phyloP scores from a whole-genome alignment of 2,329 filamentous ascomycete species.

The Coniochaeta sp. region DNA sequence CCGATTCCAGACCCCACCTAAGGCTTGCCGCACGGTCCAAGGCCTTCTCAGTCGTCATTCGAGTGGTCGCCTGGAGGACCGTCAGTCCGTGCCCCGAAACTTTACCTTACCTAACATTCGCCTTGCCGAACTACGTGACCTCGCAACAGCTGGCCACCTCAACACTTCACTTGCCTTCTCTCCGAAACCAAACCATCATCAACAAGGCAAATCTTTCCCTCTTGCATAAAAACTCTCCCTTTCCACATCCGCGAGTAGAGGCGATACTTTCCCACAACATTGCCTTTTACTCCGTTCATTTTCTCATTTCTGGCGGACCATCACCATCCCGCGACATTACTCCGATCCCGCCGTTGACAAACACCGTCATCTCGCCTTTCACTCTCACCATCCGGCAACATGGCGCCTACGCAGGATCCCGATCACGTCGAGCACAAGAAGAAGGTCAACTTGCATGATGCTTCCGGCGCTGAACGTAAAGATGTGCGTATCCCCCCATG shows the following conservation, averaged over 20 bases:
- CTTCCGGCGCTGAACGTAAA: constrained; percentile 82
- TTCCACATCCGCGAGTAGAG: constrained; percentile 6
- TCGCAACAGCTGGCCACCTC: constrained; percentile 2
- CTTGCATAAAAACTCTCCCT: constrained; percentile 4
- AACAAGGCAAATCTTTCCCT: constrained; percentile 4
- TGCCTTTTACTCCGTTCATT: not conserved
- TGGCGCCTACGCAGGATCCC: constrained; percentile 56
- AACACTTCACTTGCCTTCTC: constrained; percentile 1
- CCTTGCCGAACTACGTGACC: constrained; percentile 2
- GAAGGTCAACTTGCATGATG: constrained; percentile 80
- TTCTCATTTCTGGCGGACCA: not conserved
- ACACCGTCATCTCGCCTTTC: not conserved
- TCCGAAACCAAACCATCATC: constrained; percentile 1
- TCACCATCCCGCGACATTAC: not conserved
- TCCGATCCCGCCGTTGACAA: not conserved
- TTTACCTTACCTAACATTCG: constrained; percentile 2
- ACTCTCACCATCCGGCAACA: constrained; percentile 34
- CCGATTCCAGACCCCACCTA: not conserved
- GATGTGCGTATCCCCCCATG: constrained; percentile 48
- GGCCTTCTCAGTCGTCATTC: constrained; percentile 7
- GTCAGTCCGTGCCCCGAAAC: not conserved
- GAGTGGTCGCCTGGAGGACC: constrained; percentile 4
- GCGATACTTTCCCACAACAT: not conserved
- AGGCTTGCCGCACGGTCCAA: not conserved
- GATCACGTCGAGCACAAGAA: constrained; percentile 61